A percentile compares a stretch with the other conserved stretches of the same genome.
Evolutionary conservation across 768 basidiomycete genomes (phyloP).

Genomic region (Kwoniella heveanensis): DNA sequence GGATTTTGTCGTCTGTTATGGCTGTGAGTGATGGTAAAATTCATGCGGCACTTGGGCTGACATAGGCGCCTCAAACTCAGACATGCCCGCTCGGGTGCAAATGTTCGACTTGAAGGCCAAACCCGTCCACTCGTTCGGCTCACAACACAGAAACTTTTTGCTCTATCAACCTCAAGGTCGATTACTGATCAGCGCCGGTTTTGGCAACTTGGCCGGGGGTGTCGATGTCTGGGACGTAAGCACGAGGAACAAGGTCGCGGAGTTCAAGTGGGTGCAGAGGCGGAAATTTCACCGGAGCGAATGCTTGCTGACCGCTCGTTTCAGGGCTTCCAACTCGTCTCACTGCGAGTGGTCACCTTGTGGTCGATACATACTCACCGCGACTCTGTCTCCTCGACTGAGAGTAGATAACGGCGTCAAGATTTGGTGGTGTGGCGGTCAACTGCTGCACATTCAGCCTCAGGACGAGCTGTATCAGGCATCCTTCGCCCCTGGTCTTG

Average conservation of each 20-base stretch:
- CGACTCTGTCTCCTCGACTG: constrained; percentile 90
- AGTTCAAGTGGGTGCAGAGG: constrained; percentile 51
- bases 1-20: constrained; percentile 95
- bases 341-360: constrained; percentile 95
- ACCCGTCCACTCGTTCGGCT: constrained; percentile 84
- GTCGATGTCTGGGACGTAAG: constrained; percentile 90
- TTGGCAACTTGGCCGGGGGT: constrained; percentile 94
- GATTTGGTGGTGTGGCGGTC: constrained; percentile 89
- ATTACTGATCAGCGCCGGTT: constrained; percentile 83
- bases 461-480: constrained; percentile 87
- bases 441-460: constrained; percentile 78
- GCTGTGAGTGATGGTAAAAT: constrained; percentile 73
- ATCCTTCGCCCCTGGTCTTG: constrained; percentile 30
- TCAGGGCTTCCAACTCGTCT: constrained; percentile 87
- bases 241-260: constrained; percentile 72
- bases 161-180: constrained; percentile 93
- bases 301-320: constrained; percentile 47
- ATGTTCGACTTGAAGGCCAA: constrained; percentile 89
- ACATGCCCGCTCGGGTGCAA: constrained; percentile 92
- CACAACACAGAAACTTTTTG: constrained; percentile 86
- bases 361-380: constrained; percentile 88
- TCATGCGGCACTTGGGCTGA: too few relatives aligned
- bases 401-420: constrained; percentile 98
- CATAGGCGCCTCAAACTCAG: constrained; percentile 57
- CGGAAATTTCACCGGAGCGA: too few relatives aligned